phyloP scores from a whole-genome alignment of 2,329 filamentous ascomycete genomes.

The Fusarium armeniacum region DNA sequence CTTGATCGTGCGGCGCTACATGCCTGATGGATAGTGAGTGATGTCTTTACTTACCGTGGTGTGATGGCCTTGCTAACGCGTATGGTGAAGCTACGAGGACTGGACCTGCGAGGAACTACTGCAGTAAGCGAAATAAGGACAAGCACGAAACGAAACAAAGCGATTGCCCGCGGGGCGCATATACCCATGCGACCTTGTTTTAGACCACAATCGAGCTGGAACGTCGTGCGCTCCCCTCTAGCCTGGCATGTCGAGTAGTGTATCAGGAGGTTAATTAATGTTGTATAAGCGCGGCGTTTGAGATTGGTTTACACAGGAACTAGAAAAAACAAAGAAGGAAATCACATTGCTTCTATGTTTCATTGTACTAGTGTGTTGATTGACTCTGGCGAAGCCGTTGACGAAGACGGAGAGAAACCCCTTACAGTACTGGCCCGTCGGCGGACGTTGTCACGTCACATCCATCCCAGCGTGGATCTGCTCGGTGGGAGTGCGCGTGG shows the following conservation, averaged over 20 bases:
- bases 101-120: slow-evolving; percentile 98
- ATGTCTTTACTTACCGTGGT: not conserved
- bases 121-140: slow-evolving; percentile 59
- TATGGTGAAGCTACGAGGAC: slow-evolving; percentile 85
- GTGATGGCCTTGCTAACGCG: slow-evolving; percentile 25
- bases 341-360: slow-evolving; percentile 40
- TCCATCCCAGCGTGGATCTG: slow-evolving; percentile 1
- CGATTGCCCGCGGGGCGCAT: slow-evolving; percentile 46
- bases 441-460: slow-evolving; percentile 19
- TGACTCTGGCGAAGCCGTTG: slow-evolving; percentile 18
- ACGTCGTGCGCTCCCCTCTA: slow-evolving; percentile 36
- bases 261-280: slow-evolving; percentile 47
- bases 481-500: slow-evolving; percentile 1
- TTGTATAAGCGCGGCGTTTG: slow-evolving; percentile 58
- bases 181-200: slow-evolving; percentile 47
- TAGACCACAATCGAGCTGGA: slow-evolving; percentile 46
- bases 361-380: slow-evolving; percentile 29
- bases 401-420: slow-evolving; percentile 10
- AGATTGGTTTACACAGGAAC: slow-evolving; percentile 50
- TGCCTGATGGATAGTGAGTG: slow-evolving; percentile 94
- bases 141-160: slow-evolving; percentile 29
- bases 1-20: slow-evolving; percentile 91
- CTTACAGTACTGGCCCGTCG: slow-evolving; percentile 16
- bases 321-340: slow-evolving; percentile 49
- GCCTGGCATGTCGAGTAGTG: slow-evolving; percentile 35